These are phyloP conservation scores for Colletotrichum sp. DNA, from an alignment of 2,329 filamentous ascomycete species.

Conservation along the genomic window DNA sequence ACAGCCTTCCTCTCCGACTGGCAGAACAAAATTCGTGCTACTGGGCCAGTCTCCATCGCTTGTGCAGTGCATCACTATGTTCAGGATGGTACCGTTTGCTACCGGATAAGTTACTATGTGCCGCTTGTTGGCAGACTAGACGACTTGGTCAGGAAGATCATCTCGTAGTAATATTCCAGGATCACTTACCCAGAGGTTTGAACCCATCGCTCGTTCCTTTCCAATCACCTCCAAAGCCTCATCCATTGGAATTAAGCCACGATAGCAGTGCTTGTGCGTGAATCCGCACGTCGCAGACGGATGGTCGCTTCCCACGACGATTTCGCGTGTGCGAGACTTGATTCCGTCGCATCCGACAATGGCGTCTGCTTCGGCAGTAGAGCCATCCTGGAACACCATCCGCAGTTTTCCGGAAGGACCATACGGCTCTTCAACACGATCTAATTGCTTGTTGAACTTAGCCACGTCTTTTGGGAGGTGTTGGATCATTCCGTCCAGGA, in stretches of 20 bases:
- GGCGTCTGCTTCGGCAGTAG: constrained; percentile 39
- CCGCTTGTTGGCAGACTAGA: constrained; percentile 47
- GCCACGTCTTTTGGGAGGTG: constrained; percentile 34
- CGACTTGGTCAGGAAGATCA: background rate
- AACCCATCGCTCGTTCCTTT: constrained; percentile 30
- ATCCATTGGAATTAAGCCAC: constrained; percentile 51
- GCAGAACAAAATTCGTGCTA: constrained; percentile 23
- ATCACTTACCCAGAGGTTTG: constrained; percentile 61
- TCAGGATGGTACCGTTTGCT: constrained; percentile 57
- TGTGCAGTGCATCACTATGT: constrained; percentile 52
- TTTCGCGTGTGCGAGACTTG: constrained; percentile 49
- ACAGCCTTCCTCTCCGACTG: background rate
- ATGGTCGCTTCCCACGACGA: constrained; percentile 51
- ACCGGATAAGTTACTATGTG: constrained; percentile 68
- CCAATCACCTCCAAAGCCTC: constrained; percentile 56
- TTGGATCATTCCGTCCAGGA: constrained; percentile 39
- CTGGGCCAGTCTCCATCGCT: constrained; percentile 33
- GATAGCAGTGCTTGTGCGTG: constrained; percentile 63
- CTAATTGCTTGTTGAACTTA: constrained; percentile 31
- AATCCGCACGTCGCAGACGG: constrained; percentile 46
- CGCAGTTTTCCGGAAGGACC: constrained; percentile 16
- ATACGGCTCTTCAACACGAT: constrained; percentile 29
- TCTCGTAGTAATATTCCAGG: constrained; percentile 7
- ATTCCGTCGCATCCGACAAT: constrained; percentile 66
- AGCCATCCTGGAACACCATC: constrained; percentile 43